These are phyloP conservation scores for Pestalotiopsis sp. DNA, from an alignment of 2,329 filamentous ascomycete genomes.

Conservation along the genomic window DNA sequence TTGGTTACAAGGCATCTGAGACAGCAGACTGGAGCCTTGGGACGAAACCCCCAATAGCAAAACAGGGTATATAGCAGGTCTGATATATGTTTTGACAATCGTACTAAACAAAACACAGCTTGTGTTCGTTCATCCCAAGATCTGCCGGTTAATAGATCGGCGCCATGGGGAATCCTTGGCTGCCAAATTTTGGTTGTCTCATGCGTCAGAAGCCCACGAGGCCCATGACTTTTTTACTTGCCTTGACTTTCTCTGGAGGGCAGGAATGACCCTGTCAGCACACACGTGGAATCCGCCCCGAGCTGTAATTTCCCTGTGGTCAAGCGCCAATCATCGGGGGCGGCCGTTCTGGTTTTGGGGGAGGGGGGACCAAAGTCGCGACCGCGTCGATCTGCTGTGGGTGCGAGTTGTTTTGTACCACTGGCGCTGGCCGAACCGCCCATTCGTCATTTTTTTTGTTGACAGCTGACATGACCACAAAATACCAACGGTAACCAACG, in stretches of 20 bases:
- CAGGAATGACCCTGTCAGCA: slow-evolving; percentile 1
- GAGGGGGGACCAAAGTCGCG: slow-evolving; percentile 6
- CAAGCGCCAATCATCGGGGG: neutral
- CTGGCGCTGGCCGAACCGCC: neutral
- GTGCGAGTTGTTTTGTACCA: neutral
- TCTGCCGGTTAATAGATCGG: neutral
- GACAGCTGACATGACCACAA: slow-evolving; percentile 11
- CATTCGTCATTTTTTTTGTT: slow-evolving; percentile 8
- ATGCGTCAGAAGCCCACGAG: neutral
- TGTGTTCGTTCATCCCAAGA: neutral
- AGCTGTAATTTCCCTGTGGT: slow-evolving; percentile 11
- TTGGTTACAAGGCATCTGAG: no score
- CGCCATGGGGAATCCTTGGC: neutral
- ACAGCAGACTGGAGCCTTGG: neutral
- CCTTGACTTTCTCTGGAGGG: neutral
- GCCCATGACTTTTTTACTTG: neutral
- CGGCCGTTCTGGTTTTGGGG: neutral
- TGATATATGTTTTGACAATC: neutral
- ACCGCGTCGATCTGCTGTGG: slow-evolving; percentile 1
- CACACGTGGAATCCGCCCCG: slow-evolving; percentile 4
- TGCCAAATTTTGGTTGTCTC: neutral
- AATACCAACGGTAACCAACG: slow-evolving; percentile 5
- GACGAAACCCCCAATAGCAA: neutral
- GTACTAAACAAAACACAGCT: neutral
- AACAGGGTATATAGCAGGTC: neutral